Percentiles rank a stretch among this genome's conserved stretches.
phyloP scores from a whole-genome alignment of 306 rosid species.

The Casuarina glauca region DNA sequence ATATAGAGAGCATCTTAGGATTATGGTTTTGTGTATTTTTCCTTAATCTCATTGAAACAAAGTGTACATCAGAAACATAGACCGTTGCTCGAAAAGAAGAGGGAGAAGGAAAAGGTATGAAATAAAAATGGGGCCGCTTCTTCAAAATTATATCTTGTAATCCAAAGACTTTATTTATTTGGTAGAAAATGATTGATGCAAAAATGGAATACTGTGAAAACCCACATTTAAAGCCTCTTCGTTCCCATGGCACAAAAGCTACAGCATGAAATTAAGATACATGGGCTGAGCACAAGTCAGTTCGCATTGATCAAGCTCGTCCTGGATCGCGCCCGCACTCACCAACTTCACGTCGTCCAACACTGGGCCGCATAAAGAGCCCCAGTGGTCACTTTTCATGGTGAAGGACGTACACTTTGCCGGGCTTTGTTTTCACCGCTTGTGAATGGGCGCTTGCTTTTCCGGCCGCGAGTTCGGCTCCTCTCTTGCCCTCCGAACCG shows the following conservation, averaged over 20 bases:
- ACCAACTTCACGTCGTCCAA: conserved; percentile 71
- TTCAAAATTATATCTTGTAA: neutral
- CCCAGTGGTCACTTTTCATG: conserved; percentile 62
- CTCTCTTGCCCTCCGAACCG: conserved; percentile 62
- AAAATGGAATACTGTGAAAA: neutral
- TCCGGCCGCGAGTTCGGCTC: conserved; percentile 75
- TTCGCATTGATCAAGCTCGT: conserved; percentile 16
- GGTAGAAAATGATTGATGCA: neutral
- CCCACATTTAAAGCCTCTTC: neutral
- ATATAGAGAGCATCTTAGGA: no score
- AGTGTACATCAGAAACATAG: no score
- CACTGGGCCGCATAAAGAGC: conserved; percentile 66
- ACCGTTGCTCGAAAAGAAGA: no score
- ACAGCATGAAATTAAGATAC: neutral
- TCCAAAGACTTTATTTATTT: conserved; percentile 9
- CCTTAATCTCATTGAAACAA: no score
- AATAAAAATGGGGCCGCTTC: no score
- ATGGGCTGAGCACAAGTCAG: neutral
- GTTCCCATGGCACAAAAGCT: conserved; percentile 27
- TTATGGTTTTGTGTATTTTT: no score
- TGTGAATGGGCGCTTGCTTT: conserved; percentile 77
- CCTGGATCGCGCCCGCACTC: conserved; percentile 47
- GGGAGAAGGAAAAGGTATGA: no score
- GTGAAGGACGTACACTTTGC: conserved; percentile 60
- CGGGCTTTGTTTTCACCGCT: conserved; percentile 42